Percentiles rank a stretch among this genome's conserved stretches.
These are phyloP conservation scores for Hypoxylon sp. DNA, from an alignment of 2,329 filamentous ascomycete genomes.

Conservation along the genomic window DNA sequence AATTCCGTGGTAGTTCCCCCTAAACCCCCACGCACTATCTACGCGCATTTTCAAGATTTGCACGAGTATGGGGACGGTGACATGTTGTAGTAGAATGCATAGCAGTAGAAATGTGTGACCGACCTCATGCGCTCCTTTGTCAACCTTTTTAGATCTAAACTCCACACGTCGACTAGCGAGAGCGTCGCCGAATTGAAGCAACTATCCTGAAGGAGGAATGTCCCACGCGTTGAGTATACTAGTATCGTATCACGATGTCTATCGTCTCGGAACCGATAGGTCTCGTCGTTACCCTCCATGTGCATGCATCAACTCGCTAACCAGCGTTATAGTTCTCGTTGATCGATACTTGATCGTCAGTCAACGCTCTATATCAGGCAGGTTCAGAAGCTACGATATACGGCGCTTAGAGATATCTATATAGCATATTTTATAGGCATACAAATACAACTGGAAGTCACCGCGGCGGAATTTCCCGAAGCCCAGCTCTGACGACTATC, in stretches of 20 bases:
- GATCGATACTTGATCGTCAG: background rate
- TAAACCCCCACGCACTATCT: background rate
- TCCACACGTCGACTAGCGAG: background rate
- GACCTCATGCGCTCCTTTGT: background rate
- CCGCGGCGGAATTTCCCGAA: background rate
- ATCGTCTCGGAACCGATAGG: background rate
- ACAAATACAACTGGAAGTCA: background rate
- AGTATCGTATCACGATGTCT: constrained; percentile 12
- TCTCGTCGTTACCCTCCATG: constrained; percentile 6
- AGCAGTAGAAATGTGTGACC: constrained; percentile 22
- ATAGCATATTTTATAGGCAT: background rate
- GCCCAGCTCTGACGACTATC: background rate
- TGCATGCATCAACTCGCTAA: background rate
- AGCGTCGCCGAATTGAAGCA: constrained; percentile 5
- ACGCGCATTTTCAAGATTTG: background rate
- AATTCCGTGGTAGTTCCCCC: background rate
- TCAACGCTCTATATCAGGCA: background rate
- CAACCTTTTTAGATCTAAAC: background rate
- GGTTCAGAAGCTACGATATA: background rate
- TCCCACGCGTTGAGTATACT: constrained; percentile 26
- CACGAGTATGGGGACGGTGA: background rate
- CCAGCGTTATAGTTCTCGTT: background rate
- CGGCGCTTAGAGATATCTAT: background rate
- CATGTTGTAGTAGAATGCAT: background rate
- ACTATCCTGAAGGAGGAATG: background rate